A percentile compares a stretch with the other conserved stretches of the same genome.
Evolutionary conservation across 208 protist species (phyloP).

Genomic region (Trypanosoma congolense): DNA sequence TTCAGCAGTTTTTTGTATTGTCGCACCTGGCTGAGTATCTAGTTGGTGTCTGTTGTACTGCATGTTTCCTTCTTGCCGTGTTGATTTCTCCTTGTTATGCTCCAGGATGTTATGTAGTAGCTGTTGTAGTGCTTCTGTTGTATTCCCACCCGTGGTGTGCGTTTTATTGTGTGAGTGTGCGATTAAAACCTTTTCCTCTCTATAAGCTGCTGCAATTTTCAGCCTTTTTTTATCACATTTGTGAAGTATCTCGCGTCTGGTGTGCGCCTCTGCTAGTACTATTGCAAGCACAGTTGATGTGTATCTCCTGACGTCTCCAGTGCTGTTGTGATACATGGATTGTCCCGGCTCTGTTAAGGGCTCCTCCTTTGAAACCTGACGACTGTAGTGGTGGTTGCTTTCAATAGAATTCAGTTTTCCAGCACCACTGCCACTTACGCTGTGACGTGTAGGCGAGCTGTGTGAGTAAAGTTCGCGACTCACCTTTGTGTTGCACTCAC

Average conservation of each 20-base stretch:
- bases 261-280: constrained; percentile 54
- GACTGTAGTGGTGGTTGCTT: not conserved
- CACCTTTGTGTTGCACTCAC: no score
- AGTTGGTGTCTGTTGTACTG: no score
- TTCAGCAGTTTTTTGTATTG: not conserved
- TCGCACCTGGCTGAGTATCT: no score
- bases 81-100: no score
- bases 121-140: constrained; percentile 1
- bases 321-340: not conserved
- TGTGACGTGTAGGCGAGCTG: no score
- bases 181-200: constrained; percentile 33
- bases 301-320: not conserved
- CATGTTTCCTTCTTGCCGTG: no score
- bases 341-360: no score
- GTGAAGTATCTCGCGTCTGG: constrained; percentile 36
- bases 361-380: not conserved
- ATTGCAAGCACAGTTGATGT: constrained; percentile 46
- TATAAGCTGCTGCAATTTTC: constrained; percentile 25
- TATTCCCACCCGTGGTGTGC: not conserved
- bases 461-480: no score
- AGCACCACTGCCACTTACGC: no score
- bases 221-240: constrained; percentile 44
- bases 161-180: constrained; percentile 2
- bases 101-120: constrained; percentile 2
- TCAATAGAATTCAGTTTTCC: no score